These are phyloP conservation scores for Diatrype stigma DNA, from an alignment of 2,329 filamentous ascomycete genomes.

Conservation along the genomic window DNA sequence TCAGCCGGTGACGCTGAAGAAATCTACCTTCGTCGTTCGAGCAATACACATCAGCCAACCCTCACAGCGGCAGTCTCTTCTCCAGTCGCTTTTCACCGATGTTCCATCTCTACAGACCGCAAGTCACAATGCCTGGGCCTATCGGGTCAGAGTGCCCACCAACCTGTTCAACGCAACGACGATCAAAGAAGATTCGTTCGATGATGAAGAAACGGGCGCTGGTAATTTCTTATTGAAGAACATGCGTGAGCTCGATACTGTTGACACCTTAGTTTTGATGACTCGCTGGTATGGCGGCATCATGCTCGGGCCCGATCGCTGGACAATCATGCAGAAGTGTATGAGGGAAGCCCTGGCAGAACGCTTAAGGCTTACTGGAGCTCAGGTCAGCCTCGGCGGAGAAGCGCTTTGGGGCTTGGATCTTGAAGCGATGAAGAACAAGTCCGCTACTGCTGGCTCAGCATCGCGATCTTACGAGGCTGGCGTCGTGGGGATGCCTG, in stretches of 20 bases:
- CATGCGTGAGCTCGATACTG: conserved; percentile 46
- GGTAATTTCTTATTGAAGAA: conserved; percentile 53
- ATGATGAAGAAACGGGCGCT: conserved; percentile 59
- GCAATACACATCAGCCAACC: conserved; percentile 37
- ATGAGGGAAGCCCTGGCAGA: conserved; percentile 52
- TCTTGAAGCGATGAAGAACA: conserved; percentile 44
- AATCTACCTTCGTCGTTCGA: conserved; percentile 56
- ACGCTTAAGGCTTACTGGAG: conserved; percentile 39
- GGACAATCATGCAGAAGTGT: conserved; percentile 57
- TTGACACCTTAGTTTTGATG: conserved; percentile 53
- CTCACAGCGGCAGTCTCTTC: conserved; percentile 36
- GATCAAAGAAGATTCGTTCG: conserved; percentile 47
- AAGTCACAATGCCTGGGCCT: conserved; percentile 56
- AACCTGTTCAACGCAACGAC: conserved; percentile 30
- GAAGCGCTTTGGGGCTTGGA: conserved; percentile 61
- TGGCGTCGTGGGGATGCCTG: conserved; percentile 55
- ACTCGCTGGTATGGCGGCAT: conserved; percentile 60
- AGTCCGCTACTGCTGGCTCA: conserved; percentile 24
- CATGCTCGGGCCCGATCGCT: conserved; percentile 58
- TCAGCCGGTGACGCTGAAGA: conserved; percentile 45
- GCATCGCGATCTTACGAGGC: conserved; percentile 27
- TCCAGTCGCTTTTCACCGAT: conserved; percentile 44
- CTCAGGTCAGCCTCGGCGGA: conserved; percentile 36
- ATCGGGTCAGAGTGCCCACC: conserved; percentile 34
- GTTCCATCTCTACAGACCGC: conserved; percentile 50